phyloP scores from a whole-genome alignment of 2,329 filamentous ascomycete species.

The Tolypocladium album region DNA sequence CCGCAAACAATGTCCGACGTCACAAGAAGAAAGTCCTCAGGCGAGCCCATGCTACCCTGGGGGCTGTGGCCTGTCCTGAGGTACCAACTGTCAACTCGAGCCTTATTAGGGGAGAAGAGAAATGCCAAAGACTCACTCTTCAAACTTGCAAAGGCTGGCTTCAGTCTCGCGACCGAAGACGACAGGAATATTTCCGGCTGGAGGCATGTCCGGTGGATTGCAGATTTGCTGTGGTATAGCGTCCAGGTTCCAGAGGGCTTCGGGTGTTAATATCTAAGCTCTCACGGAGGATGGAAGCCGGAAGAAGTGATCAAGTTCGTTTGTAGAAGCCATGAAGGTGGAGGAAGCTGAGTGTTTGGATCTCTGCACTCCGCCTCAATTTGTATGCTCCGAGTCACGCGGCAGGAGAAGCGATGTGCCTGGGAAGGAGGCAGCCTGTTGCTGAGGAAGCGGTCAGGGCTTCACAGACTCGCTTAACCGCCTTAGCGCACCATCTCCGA shows the following conservation, averaged over 20 bases:
- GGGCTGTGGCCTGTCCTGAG: conserved; percentile 5
- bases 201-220: conserved; percentile 6
- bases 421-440: not conserved
- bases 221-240: not conserved
- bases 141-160: conserved; percentile 4
- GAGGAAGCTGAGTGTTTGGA: not conserved
- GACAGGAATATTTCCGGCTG: conserved; percentile 4
- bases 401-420: not conserved
- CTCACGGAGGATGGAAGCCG: not conserved
- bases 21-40: not conserved
- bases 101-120: not conserved
- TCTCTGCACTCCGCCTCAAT: not conserved
- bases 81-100: not conserved
- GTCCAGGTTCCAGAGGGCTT: too few relatives aligned
- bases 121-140: conserved; percentile 2
- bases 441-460: not conserved
- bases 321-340: not conserved
- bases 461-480: not conserved
- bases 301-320: not conserved
- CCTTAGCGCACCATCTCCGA: not conserved
- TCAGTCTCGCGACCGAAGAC: conserved; percentile 12
- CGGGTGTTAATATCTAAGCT: not conserved
- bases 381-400: not conserved
- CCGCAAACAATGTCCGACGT: not conserved
- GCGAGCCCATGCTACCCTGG: conserved; percentile 1